Evolutionary conservation across 179 eudicot genomes (phyloP).

Genomic region (Silene vulgaris): DNA sequence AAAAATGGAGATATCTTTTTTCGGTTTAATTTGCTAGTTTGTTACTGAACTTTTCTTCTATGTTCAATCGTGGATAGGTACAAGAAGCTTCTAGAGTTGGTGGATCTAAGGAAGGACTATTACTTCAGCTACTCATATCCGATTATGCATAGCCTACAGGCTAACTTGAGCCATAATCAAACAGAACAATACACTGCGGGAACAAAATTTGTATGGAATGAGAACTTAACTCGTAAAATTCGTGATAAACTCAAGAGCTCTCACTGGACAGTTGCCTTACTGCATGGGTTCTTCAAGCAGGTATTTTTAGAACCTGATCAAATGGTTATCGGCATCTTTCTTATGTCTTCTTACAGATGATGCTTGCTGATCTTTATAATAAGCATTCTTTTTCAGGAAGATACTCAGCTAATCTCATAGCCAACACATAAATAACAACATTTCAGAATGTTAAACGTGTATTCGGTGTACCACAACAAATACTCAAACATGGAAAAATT

Average conservation of each 20-base stretch:
- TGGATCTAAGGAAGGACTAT: conserved; percentile 91
- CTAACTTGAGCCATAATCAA: conserved; percentile 39
- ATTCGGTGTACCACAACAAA: not conserved
- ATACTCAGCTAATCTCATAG: not conserved
- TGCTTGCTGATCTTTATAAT: not conserved
- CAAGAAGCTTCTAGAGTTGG: conserved; percentile 64
- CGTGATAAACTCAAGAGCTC: conserved; percentile 54
- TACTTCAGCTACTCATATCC: conserved; percentile 81
- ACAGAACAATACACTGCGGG: conserved; percentile 32
- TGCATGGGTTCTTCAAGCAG: conserved; percentile 90
- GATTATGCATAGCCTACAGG: conserved; percentile 67
- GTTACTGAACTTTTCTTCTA: not conserved
- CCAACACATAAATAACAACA: no score
- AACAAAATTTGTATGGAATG: conserved; percentile 89
- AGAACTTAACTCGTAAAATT: conserved; percentile 58
- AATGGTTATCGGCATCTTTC: not conserved
- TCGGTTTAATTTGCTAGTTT: not conserved
- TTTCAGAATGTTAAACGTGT: not conserved
- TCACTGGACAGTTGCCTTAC: conserved; percentile 82
- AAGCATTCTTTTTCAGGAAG: not conserved
- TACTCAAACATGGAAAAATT: not conserved
- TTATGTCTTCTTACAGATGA: not conserved
- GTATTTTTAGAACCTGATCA: conserved; percentile 26
- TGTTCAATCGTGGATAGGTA: conserved; percentile 38
- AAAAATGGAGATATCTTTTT: not conserved